phyloP scores from a whole-genome alignment of 306 rosid genomes.

The Ziziphus jujuba region DNA sequence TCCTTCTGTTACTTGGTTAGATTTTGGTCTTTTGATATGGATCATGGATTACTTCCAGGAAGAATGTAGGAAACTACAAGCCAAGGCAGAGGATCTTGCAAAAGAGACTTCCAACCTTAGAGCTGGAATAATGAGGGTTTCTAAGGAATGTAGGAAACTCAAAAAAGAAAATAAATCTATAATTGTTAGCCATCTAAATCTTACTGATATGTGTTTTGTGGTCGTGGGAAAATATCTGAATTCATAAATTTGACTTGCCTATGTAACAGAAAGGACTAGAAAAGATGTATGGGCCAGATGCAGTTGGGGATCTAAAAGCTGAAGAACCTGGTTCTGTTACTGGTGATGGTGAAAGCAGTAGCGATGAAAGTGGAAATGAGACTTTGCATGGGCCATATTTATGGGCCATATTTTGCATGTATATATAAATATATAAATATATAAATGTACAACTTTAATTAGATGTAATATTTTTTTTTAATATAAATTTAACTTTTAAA shows the following conservation, averaged over 20 bases:
- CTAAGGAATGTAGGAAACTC: slow-evolving; percentile 29
- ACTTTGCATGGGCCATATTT: no score
- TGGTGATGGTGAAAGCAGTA: slow-evolving; percentile 2
- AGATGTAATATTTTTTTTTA: no score
- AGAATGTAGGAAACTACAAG: slow-evolving; percentile 28
- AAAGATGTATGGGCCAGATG: slow-evolving; percentile 27
- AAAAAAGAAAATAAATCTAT: slow-evolving; percentile 28
- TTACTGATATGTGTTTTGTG: background rate
- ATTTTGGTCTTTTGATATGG: slow-evolving; percentile 1
- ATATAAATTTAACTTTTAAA: no score
- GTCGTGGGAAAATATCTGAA: slow-evolving; percentile 1
- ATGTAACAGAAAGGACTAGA: slow-evolving; percentile 37
- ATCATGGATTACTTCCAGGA: slow-evolving; percentile 28
- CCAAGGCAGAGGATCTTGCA: slow-evolving; percentile 7
- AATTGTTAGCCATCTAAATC: slow-evolving; percentile 35
- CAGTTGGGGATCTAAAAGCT: slow-evolving; percentile 29
- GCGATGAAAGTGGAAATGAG: slow-evolving; percentile 1
- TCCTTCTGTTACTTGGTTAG: slow-evolving; percentile 7
- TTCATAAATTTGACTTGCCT: slow-evolving; percentile 25
- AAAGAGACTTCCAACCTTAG: slow-evolving; percentile 11
- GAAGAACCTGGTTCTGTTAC: slow-evolving; percentile 19
- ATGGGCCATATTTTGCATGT: no score
- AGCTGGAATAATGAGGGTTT: slow-evolving; percentile 21
- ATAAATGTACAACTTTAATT: no score
- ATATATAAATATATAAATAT: no score